Evolutionary conservation across 371 early-diverging fungal species (phyloP), one percentile per base, ranked within the genome.

Genomic region (Apophysomyces elegans): DNA sequence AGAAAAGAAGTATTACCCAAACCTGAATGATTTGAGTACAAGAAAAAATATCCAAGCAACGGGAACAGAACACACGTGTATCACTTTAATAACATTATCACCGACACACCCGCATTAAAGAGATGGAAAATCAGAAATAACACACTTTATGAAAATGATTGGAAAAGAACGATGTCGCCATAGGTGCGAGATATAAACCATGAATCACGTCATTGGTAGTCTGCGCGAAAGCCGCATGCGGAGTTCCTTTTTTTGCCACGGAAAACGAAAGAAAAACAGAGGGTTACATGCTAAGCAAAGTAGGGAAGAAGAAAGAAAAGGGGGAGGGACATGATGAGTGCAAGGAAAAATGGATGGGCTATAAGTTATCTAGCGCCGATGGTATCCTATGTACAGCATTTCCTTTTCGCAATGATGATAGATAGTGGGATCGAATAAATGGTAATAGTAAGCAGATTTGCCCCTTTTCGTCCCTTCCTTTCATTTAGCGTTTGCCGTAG

Each of bases 401-500:
- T 41, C 41, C 13, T 41, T 26, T 26, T 26, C 12, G 14, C 43
- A 14, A 43, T 14, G 43, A 43, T 43, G 43, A 43, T 43, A 4
- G 43, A 43, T 43, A 26, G 32, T 26, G 32, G 32, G 32, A 26
- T 26, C 32, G 32, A 26, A 26, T 26, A 26, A 26, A 26, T 26
- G 32, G 32, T 26, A 26, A 26, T 26, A 26, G 32, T 26, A 26
- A 26, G 32, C 32, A 26, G 32, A 43, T 43, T 9, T 43, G 21
- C 16, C 54, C 16, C 54, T 50, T 21, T 21, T 47, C 21, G 5
- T n/a, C 54, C 21, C 21, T 21, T 26, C 9, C 7, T 50, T 6
- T 45, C n/a, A 16, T 45, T 50, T n/a, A n/a, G 21, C 41, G 21
- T 50, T 21, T 50, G 21, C 87, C 71, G 71, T 87, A 92, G 84